These are phyloP conservation scores for Diutina mesorugosa DNA, from an alignment of 1,139 yeast genomes.

Conservation along the genomic window DNA sequence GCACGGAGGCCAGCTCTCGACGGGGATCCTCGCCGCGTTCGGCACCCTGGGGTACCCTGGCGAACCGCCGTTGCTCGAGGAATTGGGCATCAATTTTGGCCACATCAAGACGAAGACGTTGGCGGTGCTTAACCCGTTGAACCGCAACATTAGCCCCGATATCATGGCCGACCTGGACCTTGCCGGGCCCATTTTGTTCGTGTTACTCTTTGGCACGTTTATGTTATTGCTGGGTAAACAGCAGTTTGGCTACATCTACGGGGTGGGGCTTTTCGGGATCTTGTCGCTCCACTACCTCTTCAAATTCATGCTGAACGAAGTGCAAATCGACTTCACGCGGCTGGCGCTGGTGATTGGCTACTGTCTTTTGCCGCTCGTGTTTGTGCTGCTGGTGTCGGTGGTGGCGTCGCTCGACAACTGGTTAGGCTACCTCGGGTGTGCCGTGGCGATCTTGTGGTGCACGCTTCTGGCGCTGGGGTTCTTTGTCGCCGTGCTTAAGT, in stretches of 20 bases:
- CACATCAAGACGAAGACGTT: constrained; percentile 80
- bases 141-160: constrained; percentile 47
- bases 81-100: constrained; percentile 81
- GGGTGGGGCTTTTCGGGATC: constrained; percentile 90
- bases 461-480: constrained; percentile 91
- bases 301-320: constrained; percentile 65
- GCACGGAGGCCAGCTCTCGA: constrained; percentile 46
- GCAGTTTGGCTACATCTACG: constrained; percentile 93
- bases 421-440: constrained; percentile 60
- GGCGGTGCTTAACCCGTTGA: constrained; percentile 74
- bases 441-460: constrained; percentile 79
- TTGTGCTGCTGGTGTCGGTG: constrained; percentile 66
- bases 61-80: constrained; percentile 87
- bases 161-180: constrained; percentile 84
- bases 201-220: constrained; percentile 77
- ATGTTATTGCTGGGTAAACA: constrained; percentile 80
- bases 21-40: constrained; percentile 83
- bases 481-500: constrained; percentile 72
- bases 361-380: constrained; percentile 81
- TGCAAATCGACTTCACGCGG: constrained; percentile 51
- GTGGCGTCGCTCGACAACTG: constrained; percentile 57
- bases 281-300: constrained; percentile 72
- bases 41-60: constrained; percentile 90
- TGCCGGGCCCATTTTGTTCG: constrained; percentile 91
- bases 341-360: constrained; percentile 92